phyloP scores from a whole-genome alignment of 1,284 basidiomycete genomes.

The Trametes polyzona region DNA sequence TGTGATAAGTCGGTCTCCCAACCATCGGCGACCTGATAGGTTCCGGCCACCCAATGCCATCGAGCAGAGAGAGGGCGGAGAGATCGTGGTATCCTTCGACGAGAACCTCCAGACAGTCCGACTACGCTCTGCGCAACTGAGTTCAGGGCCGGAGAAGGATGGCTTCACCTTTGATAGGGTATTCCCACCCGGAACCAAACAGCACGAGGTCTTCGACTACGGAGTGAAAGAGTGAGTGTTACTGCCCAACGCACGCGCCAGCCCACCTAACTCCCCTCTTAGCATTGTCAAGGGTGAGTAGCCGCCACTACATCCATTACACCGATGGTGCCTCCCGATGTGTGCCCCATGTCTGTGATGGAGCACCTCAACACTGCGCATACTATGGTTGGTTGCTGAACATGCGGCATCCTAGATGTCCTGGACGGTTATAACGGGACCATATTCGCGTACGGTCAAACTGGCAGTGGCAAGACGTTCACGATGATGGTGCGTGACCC shows the following conservation, averaged over 20 bases:
- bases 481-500: conserved; percentile 86
- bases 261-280: conserved; percentile 16
- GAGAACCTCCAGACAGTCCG: conserved; percentile 85
- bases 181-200: conserved; percentile 91
- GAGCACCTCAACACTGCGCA: not conserved
- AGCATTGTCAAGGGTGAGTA: conserved; percentile 79
- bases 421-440: conserved; percentile 99
- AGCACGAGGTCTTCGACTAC: conserved; percentile 97
- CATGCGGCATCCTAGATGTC: conserved; percentile 70
- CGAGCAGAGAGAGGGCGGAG: conserved; percentile 88
- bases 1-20: conserved; percentile 1
- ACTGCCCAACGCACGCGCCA: not conserved
- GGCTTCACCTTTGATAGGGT: conserved; percentile 98
- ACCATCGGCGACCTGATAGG: conserved; percentile 45
- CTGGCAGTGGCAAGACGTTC: conserved; percentile 96
- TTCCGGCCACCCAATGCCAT: conserved; percentile 96
- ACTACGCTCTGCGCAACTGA: conserved; percentile 69
- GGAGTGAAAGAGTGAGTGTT: conserved; percentile 90
- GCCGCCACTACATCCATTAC: not conserved
- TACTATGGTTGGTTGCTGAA: too few species aligned
- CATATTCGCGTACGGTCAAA: conserved; percentile 98
- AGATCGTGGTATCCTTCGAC: conserved; percentile 90
- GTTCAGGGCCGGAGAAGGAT: conserved; percentile 82
- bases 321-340: not conserved
- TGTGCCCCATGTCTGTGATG: not conserved